Percentiles rank a stretch among this genome's conserved stretches.
These are phyloP conservation scores for Dioscorea dumetorum DNA, from an alignment of 106 monocot genomes.

Conservation along the genomic window DNA sequence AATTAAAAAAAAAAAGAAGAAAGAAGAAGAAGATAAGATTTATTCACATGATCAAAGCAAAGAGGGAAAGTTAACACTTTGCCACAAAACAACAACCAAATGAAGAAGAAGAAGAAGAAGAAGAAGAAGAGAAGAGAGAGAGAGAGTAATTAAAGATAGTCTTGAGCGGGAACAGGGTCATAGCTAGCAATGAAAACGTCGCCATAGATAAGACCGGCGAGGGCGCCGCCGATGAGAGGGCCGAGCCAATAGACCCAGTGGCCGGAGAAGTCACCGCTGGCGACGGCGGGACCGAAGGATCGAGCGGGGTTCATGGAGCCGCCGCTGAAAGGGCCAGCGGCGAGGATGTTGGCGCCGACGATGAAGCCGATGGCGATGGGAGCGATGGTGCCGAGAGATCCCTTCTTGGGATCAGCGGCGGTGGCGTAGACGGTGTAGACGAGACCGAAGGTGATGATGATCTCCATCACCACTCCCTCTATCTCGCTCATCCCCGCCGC, in stretches of 20 bases:
- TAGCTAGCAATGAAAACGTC: constrained; percentile 40
- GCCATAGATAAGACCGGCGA: constrained; percentile 56
- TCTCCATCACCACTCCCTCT: constrained; percentile 59
- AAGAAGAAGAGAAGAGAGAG: no score
- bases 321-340: constrained; percentile 73
- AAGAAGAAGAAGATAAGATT: no score
- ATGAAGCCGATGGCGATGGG: constrained; percentile 87
- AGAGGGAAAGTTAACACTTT: no score
- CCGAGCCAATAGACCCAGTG: constrained; percentile 87
- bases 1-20: no score
- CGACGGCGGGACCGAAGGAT: constrained; percentile 73
- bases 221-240: constrained; percentile 60
- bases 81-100: no score
- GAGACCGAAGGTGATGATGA: constrained; percentile 66
- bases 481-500: constrained; percentile 32
- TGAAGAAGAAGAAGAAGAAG: no score
- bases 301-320: constrained; percentile 80
- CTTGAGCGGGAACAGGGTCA: constrained; percentile 22
- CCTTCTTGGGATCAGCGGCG: constrained; percentile 70
- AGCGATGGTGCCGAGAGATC: constrained; percentile 66
- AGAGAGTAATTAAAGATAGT: constrained; percentile 10
- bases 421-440: constrained; percentile 84
- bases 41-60: no score
- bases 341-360: constrained; percentile 82
- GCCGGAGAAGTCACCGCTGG: constrained; percentile 45